These are phyloP conservation scores for Boletus reticulatus DNA, from an alignment of 768 basidiomycete species.

Conservation along the genomic window DNA sequence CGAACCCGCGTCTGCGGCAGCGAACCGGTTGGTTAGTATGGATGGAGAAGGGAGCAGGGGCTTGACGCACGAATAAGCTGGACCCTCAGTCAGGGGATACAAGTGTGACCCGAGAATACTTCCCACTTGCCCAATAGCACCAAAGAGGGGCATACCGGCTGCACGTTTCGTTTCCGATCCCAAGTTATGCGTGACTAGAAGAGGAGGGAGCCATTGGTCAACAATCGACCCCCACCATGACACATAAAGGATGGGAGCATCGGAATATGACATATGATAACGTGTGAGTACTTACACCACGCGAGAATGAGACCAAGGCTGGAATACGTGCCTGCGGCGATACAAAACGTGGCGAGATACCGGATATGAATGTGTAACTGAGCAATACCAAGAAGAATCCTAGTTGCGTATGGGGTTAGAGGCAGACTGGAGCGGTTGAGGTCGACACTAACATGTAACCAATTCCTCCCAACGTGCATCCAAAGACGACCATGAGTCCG, in stretches of 20 bases:
- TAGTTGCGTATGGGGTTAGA: conserved; percentile 2
- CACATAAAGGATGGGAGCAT: neutral
- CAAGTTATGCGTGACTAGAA: conserved; percentile 40
- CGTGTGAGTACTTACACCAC: conserved; percentile 39
- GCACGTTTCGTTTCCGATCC: conserved; percentile 48
- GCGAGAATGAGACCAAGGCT: conserved; percentile 45
- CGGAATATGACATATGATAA: neutral
- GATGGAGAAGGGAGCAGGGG: neutral
- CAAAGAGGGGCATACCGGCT: conserved; percentile 40
- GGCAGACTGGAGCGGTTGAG: neutral
- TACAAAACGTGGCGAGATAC: conserved; percentile 48
- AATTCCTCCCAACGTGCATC: conserved; percentile 35
- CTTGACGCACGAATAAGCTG: conserved; percentile 34
- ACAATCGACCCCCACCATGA: neutral
- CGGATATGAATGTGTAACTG: conserved; percentile 34
- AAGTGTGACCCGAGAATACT: conserved; percentile 41
- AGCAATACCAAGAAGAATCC: conserved; percentile 35
- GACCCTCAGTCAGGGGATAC: conserved; percentile 41
- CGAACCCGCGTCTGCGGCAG: neutral
- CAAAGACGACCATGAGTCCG: conserved; percentile 34
- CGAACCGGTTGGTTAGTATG: neutral
- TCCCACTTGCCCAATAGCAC: conserved; percentile 42
- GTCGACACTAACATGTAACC: conserved; percentile 39
- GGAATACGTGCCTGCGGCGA: conserved; percentile 47
- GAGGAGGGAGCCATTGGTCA: neutral